Percentiles rank a stretch among this genome's conserved stretches.
Evolutionary conservation across 2,329 filamentous ascomycete genomes (phyloP).

Genomic region (Coniochaeta ligniaria): DNA sequence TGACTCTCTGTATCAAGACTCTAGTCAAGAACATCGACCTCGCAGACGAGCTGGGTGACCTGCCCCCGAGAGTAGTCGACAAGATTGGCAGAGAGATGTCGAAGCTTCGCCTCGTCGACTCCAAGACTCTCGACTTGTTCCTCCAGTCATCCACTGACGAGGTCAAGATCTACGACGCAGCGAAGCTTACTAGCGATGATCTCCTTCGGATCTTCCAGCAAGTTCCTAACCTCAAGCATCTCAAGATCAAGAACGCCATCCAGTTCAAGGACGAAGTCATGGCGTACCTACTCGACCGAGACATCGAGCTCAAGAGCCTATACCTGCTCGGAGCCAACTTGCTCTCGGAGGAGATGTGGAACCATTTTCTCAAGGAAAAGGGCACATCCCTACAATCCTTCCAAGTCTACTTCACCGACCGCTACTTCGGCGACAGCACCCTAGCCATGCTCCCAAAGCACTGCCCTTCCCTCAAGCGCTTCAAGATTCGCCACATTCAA

Average conservation of each 20-base stretch:
- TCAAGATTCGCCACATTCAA: constrained; percentile 80
- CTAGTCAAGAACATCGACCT: constrained; percentile 55
- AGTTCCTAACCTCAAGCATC: constrained; percentile 58
- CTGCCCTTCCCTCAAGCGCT: constrained; percentile 61
- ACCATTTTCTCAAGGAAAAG: constrained; percentile 56
- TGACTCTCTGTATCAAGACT: constrained; percentile 56
- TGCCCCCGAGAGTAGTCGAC: constrained; percentile 49
- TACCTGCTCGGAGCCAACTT: constrained; percentile 82
- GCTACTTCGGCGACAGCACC: constrained; percentile 67
- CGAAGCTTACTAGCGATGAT: constrained; percentile 66
- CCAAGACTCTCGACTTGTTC: constrained; percentile 50
- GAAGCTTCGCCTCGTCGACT: constrained; percentile 49
- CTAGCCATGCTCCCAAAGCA: constrained; percentile 52
- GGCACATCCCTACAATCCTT: constrained; percentile 60
- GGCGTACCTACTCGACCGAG: constrained; percentile 70
- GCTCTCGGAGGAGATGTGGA: constrained; percentile 70
- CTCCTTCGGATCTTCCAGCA: constrained; percentile 74
- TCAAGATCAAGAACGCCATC: constrained; percentile 78
- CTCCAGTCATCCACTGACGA: constrained; percentile 42
- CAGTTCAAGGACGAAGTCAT: constrained; percentile 85
- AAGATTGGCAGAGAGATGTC: constrained; percentile 53
- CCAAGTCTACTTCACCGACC: constrained; percentile 79
- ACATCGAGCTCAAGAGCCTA: constrained; percentile 61
- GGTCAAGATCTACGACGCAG: constrained; percentile 50
- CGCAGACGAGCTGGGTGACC: constrained; percentile 54